Conservation (phyloP, 768 basidiomycete genomes). For the Obba rivulosa region DNA sequence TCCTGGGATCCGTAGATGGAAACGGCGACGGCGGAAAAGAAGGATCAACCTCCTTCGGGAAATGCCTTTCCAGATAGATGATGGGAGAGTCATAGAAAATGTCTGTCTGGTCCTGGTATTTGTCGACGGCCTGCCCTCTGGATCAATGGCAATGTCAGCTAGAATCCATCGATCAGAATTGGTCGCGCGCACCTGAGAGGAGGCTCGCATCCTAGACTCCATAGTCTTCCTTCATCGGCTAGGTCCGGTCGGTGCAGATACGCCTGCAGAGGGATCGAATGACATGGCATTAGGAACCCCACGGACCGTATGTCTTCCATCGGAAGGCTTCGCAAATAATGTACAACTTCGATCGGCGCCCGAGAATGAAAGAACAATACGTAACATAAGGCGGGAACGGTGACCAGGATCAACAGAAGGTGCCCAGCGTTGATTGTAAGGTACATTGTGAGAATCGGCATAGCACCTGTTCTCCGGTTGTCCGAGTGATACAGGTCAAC, state of each 20-base stretch:
- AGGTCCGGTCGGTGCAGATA: slow-evolving; percentile 74
- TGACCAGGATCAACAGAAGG: slow-evolving; percentile 42
- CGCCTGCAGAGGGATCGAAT: slow-evolving; percentile 91
- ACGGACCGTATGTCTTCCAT: slow-evolving; percentile 44
- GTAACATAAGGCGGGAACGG: slow-evolving; percentile 62
- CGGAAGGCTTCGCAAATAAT: slow-evolving; percentile 56
- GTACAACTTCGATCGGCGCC: slow-evolving; percentile 73
- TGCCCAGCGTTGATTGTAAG: slow-evolving; percentile 31
- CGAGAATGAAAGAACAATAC: slow-evolving; percentile 70
- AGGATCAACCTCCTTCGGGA: slow-evolving; percentile 59
- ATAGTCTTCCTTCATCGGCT: slow-evolving; percentile 48
- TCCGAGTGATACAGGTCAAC: slow-evolving; percentile 29
- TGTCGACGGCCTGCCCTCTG: slow-evolving; percentile 45
- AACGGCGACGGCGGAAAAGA: slow-evolving; percentile 60
- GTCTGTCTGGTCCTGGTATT: slow-evolving; percentile 77
- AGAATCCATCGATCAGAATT: background rate
- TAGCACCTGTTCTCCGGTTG: background rate
- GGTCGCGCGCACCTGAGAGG: slow-evolving; percentile 63
- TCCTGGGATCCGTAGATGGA: slow-evolving; percentile 47
- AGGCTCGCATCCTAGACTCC: slow-evolving; percentile 92
- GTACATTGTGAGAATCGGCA: background rate
- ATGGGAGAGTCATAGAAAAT: slow-evolving; percentile 74
- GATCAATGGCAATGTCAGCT: slow-evolving; percentile 5
- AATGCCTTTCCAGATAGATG: slow-evolving; percentile 57
- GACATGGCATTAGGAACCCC: slow-evolving; percentile 92